A percentile compares a stretch with the other conserved stretches of the same genome.
These are phyloP conservation scores for Staphylotrichum longicolle DNA, from an alignment of 495 filamentous ascomycete genomes.

Conservation along the genomic window DNA sequence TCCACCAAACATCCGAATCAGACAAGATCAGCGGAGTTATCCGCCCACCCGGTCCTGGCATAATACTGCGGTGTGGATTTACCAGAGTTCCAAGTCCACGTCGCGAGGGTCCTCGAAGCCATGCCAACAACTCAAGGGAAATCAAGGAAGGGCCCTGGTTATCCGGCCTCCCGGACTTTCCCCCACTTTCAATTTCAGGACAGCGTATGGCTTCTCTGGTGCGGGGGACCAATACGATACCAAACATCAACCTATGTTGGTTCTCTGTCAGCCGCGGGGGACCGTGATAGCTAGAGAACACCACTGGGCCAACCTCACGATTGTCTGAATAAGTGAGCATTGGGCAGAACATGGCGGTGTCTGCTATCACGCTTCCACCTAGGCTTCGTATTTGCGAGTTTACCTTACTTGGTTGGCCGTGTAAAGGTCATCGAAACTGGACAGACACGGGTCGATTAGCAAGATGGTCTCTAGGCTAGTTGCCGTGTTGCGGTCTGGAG, in stretches of 20 bases:
- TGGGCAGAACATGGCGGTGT: not conserved
- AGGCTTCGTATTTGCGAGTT: conserved; percentile 13
- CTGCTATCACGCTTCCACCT: too few species aligned
- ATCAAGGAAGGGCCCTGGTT: not conserved
- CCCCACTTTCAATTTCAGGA: not conserved
- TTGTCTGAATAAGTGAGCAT: not conserved
- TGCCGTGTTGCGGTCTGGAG: too few species aligned
- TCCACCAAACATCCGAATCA: not conserved
- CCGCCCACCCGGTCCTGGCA: conserved; percentile 9
- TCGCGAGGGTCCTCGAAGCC: not conserved
- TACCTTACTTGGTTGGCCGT: not conserved
- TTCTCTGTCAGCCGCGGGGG: not conserved
- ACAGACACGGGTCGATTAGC: too few species aligned
- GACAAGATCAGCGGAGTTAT: conserved; percentile 12
- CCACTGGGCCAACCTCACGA: conserved; percentile 1
- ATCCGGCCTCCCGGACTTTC: not conserved
- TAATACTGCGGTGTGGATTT: not conserved
- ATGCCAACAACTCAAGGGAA: conserved; percentile 6
- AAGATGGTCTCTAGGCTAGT: too few species aligned
- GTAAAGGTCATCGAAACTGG: too few species aligned
- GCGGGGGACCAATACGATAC: conserved; percentile 7
- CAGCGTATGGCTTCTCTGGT: not conserved
- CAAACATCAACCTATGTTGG: not conserved
- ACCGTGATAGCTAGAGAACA: not conserved
- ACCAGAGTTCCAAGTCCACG: not conserved